Evolutionary conservation across 1,139 yeast genomes (phyloP), one percentile per base, ranked within the genome.

Genomic region (Candida gigantensis): DNA sequence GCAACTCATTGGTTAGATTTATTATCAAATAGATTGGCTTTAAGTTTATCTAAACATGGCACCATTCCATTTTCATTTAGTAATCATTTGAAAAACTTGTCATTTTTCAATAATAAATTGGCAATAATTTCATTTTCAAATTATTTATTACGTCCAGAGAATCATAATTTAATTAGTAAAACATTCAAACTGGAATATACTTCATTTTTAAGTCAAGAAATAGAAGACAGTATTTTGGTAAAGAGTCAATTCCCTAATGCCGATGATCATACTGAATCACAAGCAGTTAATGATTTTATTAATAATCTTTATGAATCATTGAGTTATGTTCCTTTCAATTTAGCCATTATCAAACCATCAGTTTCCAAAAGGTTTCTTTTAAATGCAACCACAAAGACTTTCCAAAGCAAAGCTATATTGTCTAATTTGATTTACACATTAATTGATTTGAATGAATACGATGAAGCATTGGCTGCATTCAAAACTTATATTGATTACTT

Each of bases 391-490:
- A 53, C 56, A 25, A 63, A 59, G 35, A 62, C 74, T 0, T 71
- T 63, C 43, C 76, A 69, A 41, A 65, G 70, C 45, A 62, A 60
- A 40, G 44, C 53, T 2, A 60, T 70, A 10, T 53, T 68, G 21
- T 50, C 60, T 9, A 60, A 58, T 38, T 58, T 65, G 32, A 62
- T 71, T 25, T 56, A 60, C 38, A 53, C 62, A 1, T 55, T 70
- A 36, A 50, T 70, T 16, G 68, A 65, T 24, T 51, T 62, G 36
- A 50, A 55, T 11, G 73, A 70, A 45, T 64, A 55, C 40, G 76
- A 71, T 42, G 76, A 71, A 45, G 76, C 76, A 0, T 55, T 64
- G 38, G 72, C 71, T 5, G 74, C 71, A 0, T 64, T 70, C 40
- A 62, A 60, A 21, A 68, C 75, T 1, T 68, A 60, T 40, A 49